Conservation (phyloP, 805 yeast genomes). For the Cyberlindnera subsufficiens region DNA sequence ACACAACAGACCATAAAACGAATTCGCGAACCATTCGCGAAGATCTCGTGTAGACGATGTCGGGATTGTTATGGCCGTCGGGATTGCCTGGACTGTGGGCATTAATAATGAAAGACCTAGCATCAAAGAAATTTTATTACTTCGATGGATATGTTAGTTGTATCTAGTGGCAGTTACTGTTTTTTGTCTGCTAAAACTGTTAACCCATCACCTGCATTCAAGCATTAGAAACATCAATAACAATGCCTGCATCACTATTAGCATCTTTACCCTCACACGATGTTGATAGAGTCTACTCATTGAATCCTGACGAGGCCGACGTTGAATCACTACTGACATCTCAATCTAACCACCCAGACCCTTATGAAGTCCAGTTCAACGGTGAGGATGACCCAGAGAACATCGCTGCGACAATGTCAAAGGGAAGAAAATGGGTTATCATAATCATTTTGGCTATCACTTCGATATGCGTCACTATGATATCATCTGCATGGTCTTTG, state of each 20-base stretch:
- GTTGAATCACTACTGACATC: constrained; percentile 3
- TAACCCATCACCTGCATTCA: neutral
- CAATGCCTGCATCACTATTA: neutral
- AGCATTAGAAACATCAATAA: neutral
- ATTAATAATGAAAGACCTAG: too few relatives aligned
- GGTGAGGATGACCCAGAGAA: constrained; percentile 26
- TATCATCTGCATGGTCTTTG: constrained; percentile 65
- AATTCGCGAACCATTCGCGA: too few relatives aligned
- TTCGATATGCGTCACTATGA: constrained; percentile 58
- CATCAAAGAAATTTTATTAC: too few relatives aligned
- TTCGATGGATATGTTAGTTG: too few relatives aligned
- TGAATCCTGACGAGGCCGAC: constrained; percentile 18
- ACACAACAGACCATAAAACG: too few relatives aligned
- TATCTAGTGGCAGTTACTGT: too few relatives aligned
- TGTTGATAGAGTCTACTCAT: constrained; percentile 4
- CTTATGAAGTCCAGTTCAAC: constrained; percentile 26
- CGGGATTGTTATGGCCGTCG: too few relatives aligned
- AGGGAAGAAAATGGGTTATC: constrained; percentile 48
- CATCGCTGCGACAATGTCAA: constrained; percentile 31
- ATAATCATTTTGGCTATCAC: constrained; percentile 47
- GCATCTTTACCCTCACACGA: too few relatives aligned
- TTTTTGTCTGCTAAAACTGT: too few relatives aligned
- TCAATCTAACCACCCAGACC: neutral
- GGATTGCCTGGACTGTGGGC: too few relatives aligned
- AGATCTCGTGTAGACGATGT: too few relatives aligned